Conservation (phyloP, 345 rosid genomes). For the Sisymbrium irio region DNA sequence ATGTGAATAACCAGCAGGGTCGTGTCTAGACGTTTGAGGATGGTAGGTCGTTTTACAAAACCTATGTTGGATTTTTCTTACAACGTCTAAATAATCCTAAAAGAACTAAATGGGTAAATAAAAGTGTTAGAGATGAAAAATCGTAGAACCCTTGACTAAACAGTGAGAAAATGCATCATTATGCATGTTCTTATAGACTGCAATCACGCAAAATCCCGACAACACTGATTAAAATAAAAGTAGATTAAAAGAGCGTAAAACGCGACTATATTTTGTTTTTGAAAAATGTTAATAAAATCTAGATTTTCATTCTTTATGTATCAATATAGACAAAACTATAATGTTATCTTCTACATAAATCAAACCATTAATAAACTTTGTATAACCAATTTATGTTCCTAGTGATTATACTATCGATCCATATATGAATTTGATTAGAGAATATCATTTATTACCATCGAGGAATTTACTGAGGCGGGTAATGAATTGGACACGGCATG, state of each 20-base stretch:
- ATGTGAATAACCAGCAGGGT: background rate
- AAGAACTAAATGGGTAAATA: too few species aligned
- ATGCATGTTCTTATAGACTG: background rate
- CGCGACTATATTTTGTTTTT: background rate
- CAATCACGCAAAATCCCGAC: background rate
- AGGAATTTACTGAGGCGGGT: slow-evolving; percentile 49
- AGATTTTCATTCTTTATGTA: too few species aligned
- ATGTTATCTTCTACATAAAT: too few species aligned
- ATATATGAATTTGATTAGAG: background rate
- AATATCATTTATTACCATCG: slow-evolving; percentile 29
- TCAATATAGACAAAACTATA: background rate
- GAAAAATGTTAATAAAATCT: too few species aligned
- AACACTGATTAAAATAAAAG: background rate
- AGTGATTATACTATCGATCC: background rate
- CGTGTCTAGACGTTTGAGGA: background rate
- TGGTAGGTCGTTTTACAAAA: background rate
- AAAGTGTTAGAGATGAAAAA: too few species aligned
- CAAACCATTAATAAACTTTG: too few species aligned
- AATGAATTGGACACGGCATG: slow-evolving; percentile 60
- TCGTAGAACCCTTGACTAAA: background rate
- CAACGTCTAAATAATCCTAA: background rate
- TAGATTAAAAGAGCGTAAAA: background rate
- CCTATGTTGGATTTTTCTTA: background rate
- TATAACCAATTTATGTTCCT: background rate
- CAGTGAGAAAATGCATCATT: background rate